These are phyloP conservation scores for Rhodotorula mucilaginosa DNA, from an alignment of 1,284 basidiomycete species.

Conservation along the genomic window DNA sequence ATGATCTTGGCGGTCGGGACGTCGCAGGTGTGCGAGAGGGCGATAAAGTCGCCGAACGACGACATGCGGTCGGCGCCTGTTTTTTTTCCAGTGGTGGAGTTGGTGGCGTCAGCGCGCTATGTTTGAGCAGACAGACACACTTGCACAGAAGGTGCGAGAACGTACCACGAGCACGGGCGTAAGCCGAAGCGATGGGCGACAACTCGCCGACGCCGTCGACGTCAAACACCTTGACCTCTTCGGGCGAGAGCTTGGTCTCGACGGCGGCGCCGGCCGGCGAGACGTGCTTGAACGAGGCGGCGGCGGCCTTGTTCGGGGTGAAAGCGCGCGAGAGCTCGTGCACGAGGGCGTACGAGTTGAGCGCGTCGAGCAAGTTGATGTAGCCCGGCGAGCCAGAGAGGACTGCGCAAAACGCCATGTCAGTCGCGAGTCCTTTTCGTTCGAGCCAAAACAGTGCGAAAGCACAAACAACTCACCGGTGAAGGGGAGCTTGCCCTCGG, in stretches of 20 bases:
- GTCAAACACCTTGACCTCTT: slow-evolving; percentile 91
- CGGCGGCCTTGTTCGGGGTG: slow-evolving; percentile 70
- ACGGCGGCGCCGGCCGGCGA: slow-evolving; percentile 96
- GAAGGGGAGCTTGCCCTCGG: slow-evolving; percentile 86
- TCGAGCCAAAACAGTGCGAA: too few species aligned
- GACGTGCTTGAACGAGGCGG: slow-evolving; percentile 99
- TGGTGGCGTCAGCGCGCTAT: background rate
- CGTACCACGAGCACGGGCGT: slow-evolving; percentile 86
- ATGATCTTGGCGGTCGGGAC: slow-evolving; percentile 93
- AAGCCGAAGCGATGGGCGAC: slow-evolving; percentile 85
- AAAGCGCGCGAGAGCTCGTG: slow-evolving; percentile 84
- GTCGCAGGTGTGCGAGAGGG: slow-evolving; percentile 88
- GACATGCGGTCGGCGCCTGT: slow-evolving; percentile 96
- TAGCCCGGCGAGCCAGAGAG: slow-evolving; percentile 94
- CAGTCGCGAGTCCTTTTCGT: background rate
- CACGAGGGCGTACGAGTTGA: slow-evolving; percentile 96
- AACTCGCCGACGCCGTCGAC: slow-evolving; percentile 91
- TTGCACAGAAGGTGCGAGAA: too few species aligned
- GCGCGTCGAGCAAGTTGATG: slow-evolving; percentile 97
- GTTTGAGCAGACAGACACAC: too few species aligned
- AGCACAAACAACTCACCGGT: slow-evolving; percentile 60
- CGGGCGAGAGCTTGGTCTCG: slow-evolving; percentile 75
- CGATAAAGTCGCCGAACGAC: slow-evolving; percentile 98
- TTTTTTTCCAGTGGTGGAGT: too few species aligned
- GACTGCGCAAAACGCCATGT: slow-evolving; percentile 54